Evolutionary conservation across 208 protist species (phyloP), one percentile per base, ranked within the genome.

Genomic region (Zelonia costaricensis): DNA sequence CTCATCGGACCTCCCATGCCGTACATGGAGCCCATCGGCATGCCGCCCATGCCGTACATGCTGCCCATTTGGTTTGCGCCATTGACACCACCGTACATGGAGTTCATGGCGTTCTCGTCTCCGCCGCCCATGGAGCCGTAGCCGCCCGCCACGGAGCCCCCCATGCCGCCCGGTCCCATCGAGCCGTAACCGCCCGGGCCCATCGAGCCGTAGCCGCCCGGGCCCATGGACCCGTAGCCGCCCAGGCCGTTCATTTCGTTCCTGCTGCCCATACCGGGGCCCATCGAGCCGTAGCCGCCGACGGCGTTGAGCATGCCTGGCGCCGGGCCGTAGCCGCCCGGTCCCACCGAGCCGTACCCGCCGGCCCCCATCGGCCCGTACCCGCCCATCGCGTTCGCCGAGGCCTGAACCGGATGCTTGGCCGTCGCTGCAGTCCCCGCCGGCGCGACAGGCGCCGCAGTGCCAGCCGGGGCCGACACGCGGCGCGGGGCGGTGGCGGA

Each of bases 21-120:
- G 28, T 39, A 25, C 67, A 62, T 62, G 31, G 23, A 42, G 20
- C 60, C 53, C 4, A 47, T 55, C 31, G 42, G 55, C 23, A 55
- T 44, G 45, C 53, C n/a, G 16, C 60, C 59, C 68, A 72, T 72
- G 49, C 45, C 53, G 39, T 54, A 46, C 27, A 43, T 25, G 63
- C 43, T 59, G 25, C 39, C 63, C 52, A 69, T 61, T n/a, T n/a
- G n/a, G n/a, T n/a, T n/a, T 12, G 49, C 28, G 27, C 63, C 48
- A 44, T 42, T 15, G 22, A 36, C 30, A 16, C 39, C 43, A 4
- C 8, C 18, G 18, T 45, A 25, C 43, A 51, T n/a, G 30, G 42
- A 23, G 31, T 51, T 44, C 20, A 60, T 47, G 22, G 15, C 40
- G n/a, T 61, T 49, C 25, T 16, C 40, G 6, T 7, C 13, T 8